These are phyloP conservation scores for Themeda triandra DNA, from an alignment of 176 grass and related monocot species.

Conservation along the genomic window DNA sequence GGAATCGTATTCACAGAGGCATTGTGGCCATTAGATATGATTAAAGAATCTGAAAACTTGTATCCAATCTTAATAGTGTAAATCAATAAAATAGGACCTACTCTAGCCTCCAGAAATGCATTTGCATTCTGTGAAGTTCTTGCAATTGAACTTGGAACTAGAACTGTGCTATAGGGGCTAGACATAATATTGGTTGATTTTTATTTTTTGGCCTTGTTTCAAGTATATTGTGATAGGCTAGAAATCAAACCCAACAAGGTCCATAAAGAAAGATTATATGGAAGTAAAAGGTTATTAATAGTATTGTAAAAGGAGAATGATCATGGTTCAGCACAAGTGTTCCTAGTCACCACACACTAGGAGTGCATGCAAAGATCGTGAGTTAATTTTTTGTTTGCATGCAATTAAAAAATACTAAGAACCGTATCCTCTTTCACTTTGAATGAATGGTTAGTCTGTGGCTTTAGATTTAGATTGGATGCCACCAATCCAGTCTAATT, in stretches of 20 bases:
- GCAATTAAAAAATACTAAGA: neutral
- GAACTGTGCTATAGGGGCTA: neutral
- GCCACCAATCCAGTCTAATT: neutral
- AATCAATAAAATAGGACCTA: neutral
- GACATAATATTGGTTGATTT: neutral
- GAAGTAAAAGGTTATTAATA: neutral
- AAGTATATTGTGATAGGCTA: neutral
- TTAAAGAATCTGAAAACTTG: neutral
- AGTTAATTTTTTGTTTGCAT: neutral
- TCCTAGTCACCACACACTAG: neutral
- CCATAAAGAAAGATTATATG: neutral
- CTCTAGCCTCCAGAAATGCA: neutral
- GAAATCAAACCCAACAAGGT: neutral
- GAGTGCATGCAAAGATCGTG: neutral
- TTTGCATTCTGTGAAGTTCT: conserved; percentile 1
- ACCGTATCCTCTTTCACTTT: conserved; percentile 5
- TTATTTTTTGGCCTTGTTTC: neutral
- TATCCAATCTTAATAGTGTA: neutral
- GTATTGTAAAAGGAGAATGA: too few species aligned
- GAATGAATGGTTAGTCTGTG: too few species aligned
- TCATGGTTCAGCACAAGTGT: neutral
- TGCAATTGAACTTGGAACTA: neutral
- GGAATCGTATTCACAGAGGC: neutral
- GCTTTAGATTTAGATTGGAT: neutral
- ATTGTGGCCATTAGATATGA: neutral